Evolutionary conservation across 352 stramenopile species (phyloP).

Genomic region (Paralagenidium karlingii): DNA sequence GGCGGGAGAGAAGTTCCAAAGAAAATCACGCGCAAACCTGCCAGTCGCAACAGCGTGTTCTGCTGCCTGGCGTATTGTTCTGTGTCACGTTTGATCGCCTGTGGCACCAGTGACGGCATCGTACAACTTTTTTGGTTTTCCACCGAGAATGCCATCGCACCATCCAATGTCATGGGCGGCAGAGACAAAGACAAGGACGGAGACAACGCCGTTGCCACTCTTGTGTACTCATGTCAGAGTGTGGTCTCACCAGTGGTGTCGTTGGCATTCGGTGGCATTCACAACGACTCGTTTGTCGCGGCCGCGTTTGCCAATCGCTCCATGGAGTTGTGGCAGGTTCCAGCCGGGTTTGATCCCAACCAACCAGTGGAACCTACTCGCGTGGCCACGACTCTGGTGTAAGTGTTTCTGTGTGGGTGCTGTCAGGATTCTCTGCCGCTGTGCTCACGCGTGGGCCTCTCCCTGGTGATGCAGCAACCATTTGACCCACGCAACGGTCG

Average conservation of each 20-base stretch:
- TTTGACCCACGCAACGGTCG: conserved; percentile 14
- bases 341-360: too few relatives aligned
- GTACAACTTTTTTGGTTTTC: conserved; percentile 63
- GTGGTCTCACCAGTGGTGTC: conserved; percentile 27
- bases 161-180: too few relatives aligned
- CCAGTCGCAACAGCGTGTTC: conserved; percentile 38
- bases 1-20: conserved; percentile 34
- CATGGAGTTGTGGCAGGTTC: conserved; percentile 36
- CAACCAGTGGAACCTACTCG: too few relatives aligned
- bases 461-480: conserved; percentile 9
- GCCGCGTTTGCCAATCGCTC: conserved; percentile 40
- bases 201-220: conserved; percentile 13
- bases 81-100: conserved; percentile 27
- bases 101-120: conserved; percentile 45
- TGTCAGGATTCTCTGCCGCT: neutral
- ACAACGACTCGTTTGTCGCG: conserved; percentile 18
- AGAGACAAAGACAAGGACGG: conserved; percentile 11
- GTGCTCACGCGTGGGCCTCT: neutral
- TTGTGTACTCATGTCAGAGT: conserved; percentile 18
- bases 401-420: conserved; percentile 1
- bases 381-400: conserved; percentile 19
- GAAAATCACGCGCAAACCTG: conserved; percentile 61
- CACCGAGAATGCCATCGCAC: too few relatives aligned
- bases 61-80: conserved; percentile 44
- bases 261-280: conserved; percentile 30